Evolutionary conservation across 768 basidiomycete species (phyloP).

Genomic region (Auricularia sp.): DNA sequence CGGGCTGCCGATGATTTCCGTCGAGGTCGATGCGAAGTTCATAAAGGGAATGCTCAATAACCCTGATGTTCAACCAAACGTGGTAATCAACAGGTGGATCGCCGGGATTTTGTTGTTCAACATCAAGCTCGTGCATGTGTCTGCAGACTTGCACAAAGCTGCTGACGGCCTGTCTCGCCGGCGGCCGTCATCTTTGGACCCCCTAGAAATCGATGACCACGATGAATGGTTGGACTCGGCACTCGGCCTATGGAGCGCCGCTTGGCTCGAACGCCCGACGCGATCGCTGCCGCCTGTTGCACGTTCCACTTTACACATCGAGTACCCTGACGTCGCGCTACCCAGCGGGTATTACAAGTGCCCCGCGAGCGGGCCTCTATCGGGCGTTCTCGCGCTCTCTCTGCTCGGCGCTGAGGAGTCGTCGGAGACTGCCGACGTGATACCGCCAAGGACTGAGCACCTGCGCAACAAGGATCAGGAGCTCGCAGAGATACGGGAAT

Average conservation of each 20-base stretch:
- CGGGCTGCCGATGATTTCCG: neutral
- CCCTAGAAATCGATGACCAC: neutral
- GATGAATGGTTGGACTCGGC: neutral
- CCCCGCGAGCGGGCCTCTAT: no score
- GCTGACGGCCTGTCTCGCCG: constrained; percentile 17
- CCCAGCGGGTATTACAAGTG: neutral
- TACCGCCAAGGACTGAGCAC: no score
- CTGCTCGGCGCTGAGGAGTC: no score
- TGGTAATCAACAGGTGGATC: constrained; percentile 7
- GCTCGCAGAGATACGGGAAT: neutral
- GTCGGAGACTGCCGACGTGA: no score
- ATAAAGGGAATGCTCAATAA: constrained; percentile 8
- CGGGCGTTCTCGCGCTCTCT: no score
- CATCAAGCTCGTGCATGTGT: constrained; percentile 26
- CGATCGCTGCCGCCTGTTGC: neutral
- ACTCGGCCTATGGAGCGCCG: neutral
- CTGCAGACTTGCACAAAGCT: constrained; percentile 13
- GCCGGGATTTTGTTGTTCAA: constrained; percentile 4
- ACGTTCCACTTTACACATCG: neutral
- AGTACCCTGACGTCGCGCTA: neutral
- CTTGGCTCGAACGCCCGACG: neutral
- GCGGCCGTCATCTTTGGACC: neutral
- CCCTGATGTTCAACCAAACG: constrained; percentile 8
- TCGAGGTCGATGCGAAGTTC: constrained; percentile 9
- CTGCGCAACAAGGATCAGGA: neutral